Percentiles rank a stretch among this genome's conserved stretches.
These are phyloP conservation scores for Chaetomium cochliodes DNA, from an alignment of 495 filamentous ascomycete species.

Conservation along the genomic window DNA sequence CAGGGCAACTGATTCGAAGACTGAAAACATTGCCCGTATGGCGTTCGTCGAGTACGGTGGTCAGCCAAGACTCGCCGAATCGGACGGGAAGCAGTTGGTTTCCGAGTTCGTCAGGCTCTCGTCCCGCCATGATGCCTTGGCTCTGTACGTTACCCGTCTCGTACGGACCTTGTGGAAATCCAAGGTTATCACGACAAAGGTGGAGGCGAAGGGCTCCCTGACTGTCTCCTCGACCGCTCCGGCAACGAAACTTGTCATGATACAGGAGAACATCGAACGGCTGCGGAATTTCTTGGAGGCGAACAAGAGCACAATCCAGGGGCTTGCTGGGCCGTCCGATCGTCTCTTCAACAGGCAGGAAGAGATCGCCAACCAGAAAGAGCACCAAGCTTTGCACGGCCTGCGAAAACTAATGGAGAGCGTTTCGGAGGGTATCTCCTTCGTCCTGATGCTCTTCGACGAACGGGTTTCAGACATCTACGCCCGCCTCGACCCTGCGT, in stretches of 20 bases:
- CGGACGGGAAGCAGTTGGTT: conserved; percentile 57
- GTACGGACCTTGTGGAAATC: conserved; percentile 82
- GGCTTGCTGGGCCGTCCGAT: conserved; percentile 81
- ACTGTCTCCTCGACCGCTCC: conserved; percentile 61
- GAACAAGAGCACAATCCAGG: conserved; percentile 89
- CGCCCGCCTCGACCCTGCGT: conserved; percentile 65
- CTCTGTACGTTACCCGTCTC: conserved; percentile 81
- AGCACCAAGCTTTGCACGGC: conserved; percentile 88
- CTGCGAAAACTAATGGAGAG: conserved; percentile 76
- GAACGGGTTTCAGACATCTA: conserved; percentile 88
- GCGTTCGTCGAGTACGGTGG: conserved; percentile 90
- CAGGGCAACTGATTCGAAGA: conserved; percentile 74
- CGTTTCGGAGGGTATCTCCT: conserved; percentile 93
- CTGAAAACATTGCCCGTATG: conserved; percentile 77
- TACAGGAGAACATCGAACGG: conserved; percentile 77
- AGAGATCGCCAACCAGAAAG: conserved; percentile 83
- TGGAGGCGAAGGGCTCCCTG: conserved; percentile 54
- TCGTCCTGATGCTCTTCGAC: conserved; percentile 88
- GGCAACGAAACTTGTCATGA: conserved; percentile 61
- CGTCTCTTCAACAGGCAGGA: conserved; percentile 75
- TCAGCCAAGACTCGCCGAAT: conserved; percentile 72
- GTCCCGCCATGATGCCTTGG: conserved; percentile 81
- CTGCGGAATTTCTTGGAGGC: conserved; percentile 75
- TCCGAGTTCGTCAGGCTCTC: conserved; percentile 84
- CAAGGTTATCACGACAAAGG: conserved; percentile 46